phyloP scores from a whole-genome alignment of 2,329 filamentous ascomycete genomes.

The Fonsecaea erecta region DNA sequence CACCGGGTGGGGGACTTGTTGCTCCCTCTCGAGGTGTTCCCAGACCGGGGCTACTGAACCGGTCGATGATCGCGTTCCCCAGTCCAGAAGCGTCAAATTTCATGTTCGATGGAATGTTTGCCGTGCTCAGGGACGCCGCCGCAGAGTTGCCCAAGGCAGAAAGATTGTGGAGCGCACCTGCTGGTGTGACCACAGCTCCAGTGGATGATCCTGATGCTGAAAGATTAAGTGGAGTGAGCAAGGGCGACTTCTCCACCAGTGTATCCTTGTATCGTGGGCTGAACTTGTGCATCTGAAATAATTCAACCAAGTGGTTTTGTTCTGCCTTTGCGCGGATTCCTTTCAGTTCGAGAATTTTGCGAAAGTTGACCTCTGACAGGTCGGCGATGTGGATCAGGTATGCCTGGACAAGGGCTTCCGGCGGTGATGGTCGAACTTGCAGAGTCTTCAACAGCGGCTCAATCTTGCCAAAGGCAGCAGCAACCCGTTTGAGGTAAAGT shows the following conservation, averaged over 20 bases:
- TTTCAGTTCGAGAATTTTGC: constrained; percentile 93
- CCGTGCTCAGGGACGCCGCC: constrained; percentile 49
- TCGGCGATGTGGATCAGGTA: constrained; percentile 97
- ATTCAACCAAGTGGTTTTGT: constrained; percentile 78
- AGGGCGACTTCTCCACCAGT: constrained; percentile 70
- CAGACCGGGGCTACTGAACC: constrained; percentile 73
- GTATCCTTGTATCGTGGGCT: constrained; percentile 66
- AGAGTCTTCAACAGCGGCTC: constrained; percentile 94
- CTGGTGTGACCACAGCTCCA: constrained; percentile 42
- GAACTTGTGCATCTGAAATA: constrained; percentile 85
- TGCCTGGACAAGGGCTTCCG: constrained; percentile 92
- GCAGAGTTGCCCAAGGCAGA: constrained; percentile 52
- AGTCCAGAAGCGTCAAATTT: constrained; percentile 81
- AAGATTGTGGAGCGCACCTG: constrained; percentile 52
- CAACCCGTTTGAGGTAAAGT: constrained; percentile 83
- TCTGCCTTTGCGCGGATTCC: constrained; percentile 81
- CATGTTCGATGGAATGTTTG: constrained; percentile 51
- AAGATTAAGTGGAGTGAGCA: constrained; percentile 67
- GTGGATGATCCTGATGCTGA: constrained; percentile 48
- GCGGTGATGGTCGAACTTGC: constrained; percentile 87
- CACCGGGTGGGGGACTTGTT: constrained; percentile 37
- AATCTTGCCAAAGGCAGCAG: constrained; percentile 79
- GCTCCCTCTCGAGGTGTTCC: constrained; percentile 62
- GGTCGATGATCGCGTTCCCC: constrained; percentile 76
- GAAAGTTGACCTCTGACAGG: constrained; percentile 91